Conservation (phyloP, 805 yeast species). For the Lipomyces japonicus region DNA sequence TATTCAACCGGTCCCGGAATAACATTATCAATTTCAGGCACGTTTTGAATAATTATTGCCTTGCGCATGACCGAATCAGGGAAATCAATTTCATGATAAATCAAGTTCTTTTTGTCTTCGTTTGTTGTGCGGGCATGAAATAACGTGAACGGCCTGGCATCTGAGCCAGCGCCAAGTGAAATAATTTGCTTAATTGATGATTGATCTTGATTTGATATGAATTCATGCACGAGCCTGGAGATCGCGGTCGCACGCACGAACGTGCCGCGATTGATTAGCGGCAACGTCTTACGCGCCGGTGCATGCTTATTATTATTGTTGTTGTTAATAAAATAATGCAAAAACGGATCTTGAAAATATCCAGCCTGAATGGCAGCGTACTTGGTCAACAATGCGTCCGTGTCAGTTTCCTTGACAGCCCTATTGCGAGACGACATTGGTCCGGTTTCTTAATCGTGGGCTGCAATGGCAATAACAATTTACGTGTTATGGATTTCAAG, state of each 20-base stretch:
- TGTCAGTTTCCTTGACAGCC: conserved; percentile 53
- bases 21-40: background rate
- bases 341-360: conserved; percentile 46
- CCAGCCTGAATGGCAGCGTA: conserved; percentile 44
- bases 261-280: conserved; percentile 62
- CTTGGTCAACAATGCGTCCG: conserved; percentile 57
- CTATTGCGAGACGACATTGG: conserved; percentile 42
- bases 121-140: conserved; percentile 40
- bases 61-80: conserved; percentile 52
- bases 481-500: too few species aligned
- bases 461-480: too few species aligned
- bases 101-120: too few species aligned
- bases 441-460: too few species aligned
- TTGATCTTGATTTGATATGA: too few species aligned
- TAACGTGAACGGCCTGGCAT: conserved; percentile 63
- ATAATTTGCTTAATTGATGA: conserved; percentile 45
- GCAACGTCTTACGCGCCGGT: conserved; percentile 44
- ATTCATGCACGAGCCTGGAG: background rate
- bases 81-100: conserved; percentile 64
- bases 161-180: conserved; percentile 80
- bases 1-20: conserved; percentile 4
- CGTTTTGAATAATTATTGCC: conserved; percentile 43
- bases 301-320: background rate
- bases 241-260: conserved; percentile 37
- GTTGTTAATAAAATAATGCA: conserved; percentile 30